A percentile compares a stretch with the other conserved stretches of the same genome.
Conservation (phyloP, 345 rosid species). For the Corymbia maculata region DNA sequence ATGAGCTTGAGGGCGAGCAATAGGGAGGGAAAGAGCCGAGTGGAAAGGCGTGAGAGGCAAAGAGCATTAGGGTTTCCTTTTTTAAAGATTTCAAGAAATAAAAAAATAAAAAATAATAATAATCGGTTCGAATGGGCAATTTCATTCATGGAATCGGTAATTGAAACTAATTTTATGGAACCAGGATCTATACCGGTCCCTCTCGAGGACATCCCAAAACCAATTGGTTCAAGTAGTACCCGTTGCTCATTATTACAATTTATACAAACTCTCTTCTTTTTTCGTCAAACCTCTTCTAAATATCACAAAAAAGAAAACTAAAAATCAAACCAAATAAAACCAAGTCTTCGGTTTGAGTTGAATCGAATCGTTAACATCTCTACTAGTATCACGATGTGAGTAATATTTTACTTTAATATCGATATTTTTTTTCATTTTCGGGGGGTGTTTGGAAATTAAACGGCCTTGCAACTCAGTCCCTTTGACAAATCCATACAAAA, state of each 20-base stretch:
- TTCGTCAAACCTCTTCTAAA: too few species aligned
- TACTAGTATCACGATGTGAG: not conserved
- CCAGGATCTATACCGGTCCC: rapidly evolving
- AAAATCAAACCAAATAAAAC: too few species aligned
- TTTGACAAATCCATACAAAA: not conserved
- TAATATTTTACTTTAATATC: not conserved
- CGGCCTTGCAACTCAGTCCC: not conserved
- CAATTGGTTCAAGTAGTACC: too few species aligned
- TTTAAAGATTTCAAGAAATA: too few species aligned
- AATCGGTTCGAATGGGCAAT: rapidly evolving
- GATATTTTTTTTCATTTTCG: not conserved
- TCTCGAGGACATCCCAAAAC: too few species aligned
- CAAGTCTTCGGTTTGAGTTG: too few species aligned
- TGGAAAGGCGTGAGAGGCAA: not conserved
- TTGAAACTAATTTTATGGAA: rapidly evolving
- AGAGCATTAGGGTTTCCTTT: not conserved
- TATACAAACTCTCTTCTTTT: not conserved
- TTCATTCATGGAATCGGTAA: rapidly evolving
- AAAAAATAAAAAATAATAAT: too few species aligned
- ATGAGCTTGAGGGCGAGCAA: not conserved
- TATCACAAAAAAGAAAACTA: too few species aligned
- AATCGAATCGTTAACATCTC: not conserved
- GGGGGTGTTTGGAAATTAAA: not conserved
- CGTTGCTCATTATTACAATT: too few species aligned
- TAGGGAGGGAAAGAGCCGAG: not conserved